Base-by-base conservation (phyloP, 1,284 basidiomycete species). In the Apiotrichum siamense region DNA sequence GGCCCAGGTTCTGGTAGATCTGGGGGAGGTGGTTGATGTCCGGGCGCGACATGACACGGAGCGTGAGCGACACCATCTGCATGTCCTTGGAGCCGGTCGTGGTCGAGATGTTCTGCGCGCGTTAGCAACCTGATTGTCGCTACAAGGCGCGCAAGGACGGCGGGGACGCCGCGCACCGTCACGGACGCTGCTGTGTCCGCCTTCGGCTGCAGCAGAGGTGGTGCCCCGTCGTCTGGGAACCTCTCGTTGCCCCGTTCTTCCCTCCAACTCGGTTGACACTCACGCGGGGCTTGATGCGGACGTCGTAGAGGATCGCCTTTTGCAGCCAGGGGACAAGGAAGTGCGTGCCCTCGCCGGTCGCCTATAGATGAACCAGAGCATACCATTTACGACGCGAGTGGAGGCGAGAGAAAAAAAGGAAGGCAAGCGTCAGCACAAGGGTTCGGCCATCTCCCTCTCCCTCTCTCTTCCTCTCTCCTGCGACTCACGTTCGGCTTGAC, bases 21-120 rank as follows among this genome's bases (percentile, higher is more conserved):
- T 84, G 88, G 29, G 94, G 73, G 23, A 99, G 80, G 71, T 94
- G 88, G 47, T 83, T 78, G 37, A 88, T 82, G 75, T 97, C 92
- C 21, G 94, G 96, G 52, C 92, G 80, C 31, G 91, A 96, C 64
- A 99, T 83, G 42, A 98, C 94, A 64, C 96, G 88, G 44, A 98
- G 82, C 2, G 94, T 97, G 52, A 99, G 84, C 36, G 92, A 88
- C 50, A 96, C 87, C 91, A 97, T 97, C 77, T 98, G 94, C 76
- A 98, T 77, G 74, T 97, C 78, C 47, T 70, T 70, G 45, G 68
- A 70, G 43, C 66, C 68, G 17, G 68, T 70, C 6, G 66, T 70
- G 1, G 94, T 97, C 18, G 89, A 91, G 60, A 98, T 98, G 70
- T 97, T 97, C 44, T 87, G 91, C 52, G 32, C 9, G 29, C 44